These are phyloP conservation scores for Phlebiopsis gigantea DNA, from an alignment of 768 basidiomycete genomes.

Conservation along the genomic window DNA sequence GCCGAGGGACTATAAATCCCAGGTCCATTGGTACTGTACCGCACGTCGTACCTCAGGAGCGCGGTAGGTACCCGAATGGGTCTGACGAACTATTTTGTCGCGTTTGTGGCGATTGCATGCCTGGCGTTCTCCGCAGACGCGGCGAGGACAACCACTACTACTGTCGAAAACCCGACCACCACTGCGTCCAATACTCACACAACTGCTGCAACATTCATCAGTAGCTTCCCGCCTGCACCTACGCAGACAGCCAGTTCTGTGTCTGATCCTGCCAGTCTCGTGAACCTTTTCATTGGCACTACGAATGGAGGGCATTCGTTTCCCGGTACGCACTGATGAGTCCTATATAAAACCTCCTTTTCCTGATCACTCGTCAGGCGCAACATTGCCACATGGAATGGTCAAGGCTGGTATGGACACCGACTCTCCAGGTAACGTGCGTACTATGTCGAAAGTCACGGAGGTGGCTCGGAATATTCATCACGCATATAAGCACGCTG, in stretches of 20 bases:
- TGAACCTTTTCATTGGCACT: slow-evolving; percentile 61
- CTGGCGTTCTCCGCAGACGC: not conserved
- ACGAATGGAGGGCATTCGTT: slow-evolving; percentile 63
- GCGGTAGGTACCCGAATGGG: not conserved
- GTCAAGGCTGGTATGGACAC: slow-evolving; percentile 65
- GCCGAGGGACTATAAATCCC: not conserved
- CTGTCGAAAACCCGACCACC: not conserved
- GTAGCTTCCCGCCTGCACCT: not conserved
- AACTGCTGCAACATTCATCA: not conserved
- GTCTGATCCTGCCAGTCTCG: slow-evolving; percentile 26
- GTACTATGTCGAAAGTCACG: too few relatives aligned
- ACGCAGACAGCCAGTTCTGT: not conserved
- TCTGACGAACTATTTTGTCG: not conserved
- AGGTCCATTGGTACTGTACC: not conserved
- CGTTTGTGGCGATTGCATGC: not conserved
- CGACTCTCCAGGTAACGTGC: slow-evolving; percentile 55
- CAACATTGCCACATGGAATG: slow-evolving; percentile 67
- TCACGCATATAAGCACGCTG: too few relatives aligned
- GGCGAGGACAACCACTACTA: not conserved
- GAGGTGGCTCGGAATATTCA: too few relatives aligned
- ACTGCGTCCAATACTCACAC: not conserved
- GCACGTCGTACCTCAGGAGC: not conserved
- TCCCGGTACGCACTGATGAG: slow-evolving; percentile 37
- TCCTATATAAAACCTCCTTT: not conserved
- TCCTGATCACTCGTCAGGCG: slow-evolving; percentile 32